A percentile compares a stretch with the other conserved stretches of the same genome.
Conservation (phyloP, 1,284 basidiomycete genomes). For the Moniliella sp. region DNA sequence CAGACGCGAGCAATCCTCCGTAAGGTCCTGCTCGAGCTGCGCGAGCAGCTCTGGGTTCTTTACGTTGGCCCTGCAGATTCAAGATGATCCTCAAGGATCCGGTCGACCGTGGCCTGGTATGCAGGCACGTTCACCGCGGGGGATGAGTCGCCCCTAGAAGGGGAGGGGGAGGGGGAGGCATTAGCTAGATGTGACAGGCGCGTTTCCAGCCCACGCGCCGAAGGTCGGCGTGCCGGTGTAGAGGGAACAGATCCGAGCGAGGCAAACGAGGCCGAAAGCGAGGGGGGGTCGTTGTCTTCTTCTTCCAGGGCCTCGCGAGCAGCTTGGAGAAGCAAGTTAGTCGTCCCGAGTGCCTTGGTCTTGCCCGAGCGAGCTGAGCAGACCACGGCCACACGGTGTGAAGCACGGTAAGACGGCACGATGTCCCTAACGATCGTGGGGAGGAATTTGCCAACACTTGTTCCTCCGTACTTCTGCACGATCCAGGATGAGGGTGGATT, state of each 20-base stretch:
- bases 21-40: constrained; percentile 64
- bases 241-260: neutral
- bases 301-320: constrained; percentile 41
- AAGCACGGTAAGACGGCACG: constrained; percentile 62
- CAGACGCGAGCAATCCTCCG: constrained; percentile 67
- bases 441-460: constrained; percentile 82
- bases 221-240: too few relatives aligned
- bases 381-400: constrained; percentile 69
- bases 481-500: too few relatives aligned
- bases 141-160: too few relatives aligned
- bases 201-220: too few relatives aligned
- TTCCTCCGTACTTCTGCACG: constrained; percentile 88
- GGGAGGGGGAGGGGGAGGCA: too few relatives aligned
- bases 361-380: constrained; percentile 87
- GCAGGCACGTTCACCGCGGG: too few relatives aligned
- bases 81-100: constrained; percentile 64
- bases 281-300: too few relatives aligned
- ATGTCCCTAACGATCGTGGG: constrained; percentile 58
- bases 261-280: too few relatives aligned
- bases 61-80: constrained; percentile 46
- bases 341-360: constrained; percentile 83
- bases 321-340: constrained; percentile 70
- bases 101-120: constrained; percentile 65
- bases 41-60: constrained; percentile 44
- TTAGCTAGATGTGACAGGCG: too few relatives aligned